Evolutionary conservation across 2,329 filamentous ascomycete genomes (phyloP).

Genomic region (Thermoascus crustaceus): DNA sequence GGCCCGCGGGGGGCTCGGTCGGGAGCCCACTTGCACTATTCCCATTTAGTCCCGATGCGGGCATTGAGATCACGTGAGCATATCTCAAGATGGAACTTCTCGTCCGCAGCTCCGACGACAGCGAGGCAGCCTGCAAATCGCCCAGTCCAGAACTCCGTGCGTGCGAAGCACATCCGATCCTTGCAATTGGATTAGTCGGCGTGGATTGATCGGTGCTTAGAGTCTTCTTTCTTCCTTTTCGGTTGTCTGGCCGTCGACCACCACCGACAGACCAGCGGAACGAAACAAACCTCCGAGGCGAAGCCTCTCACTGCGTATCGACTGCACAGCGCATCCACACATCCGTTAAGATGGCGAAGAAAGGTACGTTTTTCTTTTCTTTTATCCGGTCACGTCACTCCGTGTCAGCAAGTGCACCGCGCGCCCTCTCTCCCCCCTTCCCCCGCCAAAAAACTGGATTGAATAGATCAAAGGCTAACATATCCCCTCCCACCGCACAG

Average conservation of each 20-base stretch:
- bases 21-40: background rate
- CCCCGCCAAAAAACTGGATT: too few relatives aligned
- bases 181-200: too few relatives aligned
- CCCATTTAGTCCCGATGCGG: too few relatives aligned
- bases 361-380: conserved; percentile 23
- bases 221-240: too few relatives aligned
- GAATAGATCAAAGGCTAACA: conserved; percentile 4
- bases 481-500: conserved; percentile 37
- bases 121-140: background rate
- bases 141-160: background rate
- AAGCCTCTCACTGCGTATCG: background rate
- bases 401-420: background rate
- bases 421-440: too few relatives aligned
- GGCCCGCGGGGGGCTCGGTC: background rate
- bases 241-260: too few relatives aligned
- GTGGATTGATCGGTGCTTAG: too few relatives aligned
- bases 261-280: too few relatives aligned
- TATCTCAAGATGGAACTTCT: background rate
- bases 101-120: background rate
- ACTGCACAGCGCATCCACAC: conserved; percentile 6
- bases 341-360: conserved; percentile 35
- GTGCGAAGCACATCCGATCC: background rate
- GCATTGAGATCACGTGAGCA: background rate
- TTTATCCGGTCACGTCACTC: too few relatives aligned
- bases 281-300: conserved; percentile 1